phyloP scores from a whole-genome alignment of 2,329 filamentous ascomycete species.

The Diplocarpon rosae region DNA sequence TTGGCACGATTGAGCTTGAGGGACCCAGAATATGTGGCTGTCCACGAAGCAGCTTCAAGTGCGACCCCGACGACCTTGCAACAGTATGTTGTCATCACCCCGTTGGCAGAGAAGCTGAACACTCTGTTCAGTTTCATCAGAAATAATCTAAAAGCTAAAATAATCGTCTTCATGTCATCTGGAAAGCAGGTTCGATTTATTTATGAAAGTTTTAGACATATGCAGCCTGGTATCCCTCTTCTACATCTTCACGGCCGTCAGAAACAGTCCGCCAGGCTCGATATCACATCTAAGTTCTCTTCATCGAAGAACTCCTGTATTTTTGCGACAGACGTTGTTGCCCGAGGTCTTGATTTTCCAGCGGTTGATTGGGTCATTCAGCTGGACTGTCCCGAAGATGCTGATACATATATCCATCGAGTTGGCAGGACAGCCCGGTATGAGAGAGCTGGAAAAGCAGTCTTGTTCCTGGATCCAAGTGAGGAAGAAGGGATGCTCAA shows the following conservation, averaged over 20 bases:
- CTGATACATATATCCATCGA: constrained; percentile 94
- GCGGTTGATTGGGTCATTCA: constrained; percentile 99
- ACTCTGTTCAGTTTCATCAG: constrained; percentile 89
- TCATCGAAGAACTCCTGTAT: constrained; percentile 74
- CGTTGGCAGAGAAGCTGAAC: constrained; percentile 79
- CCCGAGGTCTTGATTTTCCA: constrained; percentile 88
- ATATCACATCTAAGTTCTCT: constrained; percentile 78
- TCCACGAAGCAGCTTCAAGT: constrained; percentile 69
- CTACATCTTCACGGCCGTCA: constrained; percentile 90
- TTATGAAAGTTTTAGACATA: constrained; percentile 83
- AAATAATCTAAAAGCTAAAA: constrained; percentile 83
- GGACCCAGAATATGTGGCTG: constrained; percentile 89
- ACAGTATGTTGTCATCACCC: constrained; percentile 83
- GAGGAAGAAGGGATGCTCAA: constrained; percentile 89
- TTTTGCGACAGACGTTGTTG: constrained; percentile 92
- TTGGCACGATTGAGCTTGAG: constrained; percentile 77
- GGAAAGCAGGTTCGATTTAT: constrained; percentile 95
- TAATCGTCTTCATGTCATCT: constrained; percentile 88
- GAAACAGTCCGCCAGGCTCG: constrained; percentile 78
- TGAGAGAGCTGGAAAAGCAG: constrained; percentile 74
- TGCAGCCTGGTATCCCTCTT: constrained; percentile 88
- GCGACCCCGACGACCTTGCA: constrained; percentile 78
- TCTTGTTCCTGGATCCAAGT: constrained; percentile 83
- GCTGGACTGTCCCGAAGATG: constrained; percentile 91
- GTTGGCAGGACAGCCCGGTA: constrained; percentile 93